Conservation (phyloP, 1,139 yeast species). For the Hanseniaspora uvarum region DNA sequence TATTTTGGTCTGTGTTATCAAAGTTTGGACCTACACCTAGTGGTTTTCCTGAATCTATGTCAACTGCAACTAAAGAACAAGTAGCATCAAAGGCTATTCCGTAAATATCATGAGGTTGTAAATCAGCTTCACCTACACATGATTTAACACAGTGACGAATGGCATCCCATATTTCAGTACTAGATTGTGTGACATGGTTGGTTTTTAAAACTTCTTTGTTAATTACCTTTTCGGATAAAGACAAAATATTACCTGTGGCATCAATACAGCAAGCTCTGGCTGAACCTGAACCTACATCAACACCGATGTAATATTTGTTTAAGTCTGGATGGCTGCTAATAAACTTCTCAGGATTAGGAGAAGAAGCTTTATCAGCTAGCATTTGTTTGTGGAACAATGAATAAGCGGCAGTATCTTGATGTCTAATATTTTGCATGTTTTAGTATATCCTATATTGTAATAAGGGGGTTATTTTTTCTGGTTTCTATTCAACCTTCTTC, state of each 20-base stretch:
- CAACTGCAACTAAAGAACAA: slow-evolving; percentile 78
- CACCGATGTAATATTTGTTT: slow-evolving; percentile 61
- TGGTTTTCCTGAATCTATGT: slow-evolving; percentile 56
- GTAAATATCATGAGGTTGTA: slow-evolving; percentile 53
- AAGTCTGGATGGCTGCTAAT: slow-evolving; percentile 16
- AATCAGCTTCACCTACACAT: slow-evolving; percentile 61
- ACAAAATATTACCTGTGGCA: slow-evolving; percentile 67
- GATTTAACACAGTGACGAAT: slow-evolving; percentile 72
- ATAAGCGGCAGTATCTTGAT: slow-evolving; percentile 9
- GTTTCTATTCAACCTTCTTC: not conserved
- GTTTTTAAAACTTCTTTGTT: slow-evolving; percentile 66
- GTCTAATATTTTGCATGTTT: not conserved
- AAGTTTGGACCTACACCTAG: slow-evolving; percentile 91
- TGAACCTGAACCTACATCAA: slow-evolving; percentile 95
- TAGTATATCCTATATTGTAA: no score
- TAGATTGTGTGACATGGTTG: slow-evolving; percentile 67
- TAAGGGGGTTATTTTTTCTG: not conserved
- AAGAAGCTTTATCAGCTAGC: slow-evolving; percentile 11
- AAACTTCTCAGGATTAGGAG: slow-evolving; percentile 11
- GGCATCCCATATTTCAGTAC: slow-evolving; percentile 88
- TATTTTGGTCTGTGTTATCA: slow-evolving; percentile 58
- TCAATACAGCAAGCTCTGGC: slow-evolving; percentile 91
- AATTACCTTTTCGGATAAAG: slow-evolving; percentile 70
- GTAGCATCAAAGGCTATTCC: slow-evolving; percentile 98
- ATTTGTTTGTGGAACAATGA: slow-evolving; percentile 16